Evolutionary conservation across 768 basidiomycete genomes (phyloP).

Genomic region (Hygrophorus russula): DNA sequence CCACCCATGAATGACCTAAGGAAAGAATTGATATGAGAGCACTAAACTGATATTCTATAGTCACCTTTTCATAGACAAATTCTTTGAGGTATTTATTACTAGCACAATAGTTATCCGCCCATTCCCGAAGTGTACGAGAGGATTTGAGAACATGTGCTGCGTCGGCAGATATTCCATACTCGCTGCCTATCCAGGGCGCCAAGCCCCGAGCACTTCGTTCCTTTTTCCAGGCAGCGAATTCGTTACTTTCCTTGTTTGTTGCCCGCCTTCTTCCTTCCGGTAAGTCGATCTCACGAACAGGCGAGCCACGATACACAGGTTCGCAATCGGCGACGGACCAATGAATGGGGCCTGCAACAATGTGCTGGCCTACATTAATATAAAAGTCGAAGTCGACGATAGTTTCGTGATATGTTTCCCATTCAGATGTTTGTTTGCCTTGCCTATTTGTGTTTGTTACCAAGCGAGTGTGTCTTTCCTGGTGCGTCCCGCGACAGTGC

Average conservation of each 20-base stretch:
- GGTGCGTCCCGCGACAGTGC: conserved; percentile 43
- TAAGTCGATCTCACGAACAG: conserved; percentile 45
- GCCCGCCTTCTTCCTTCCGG: conserved; percentile 27
- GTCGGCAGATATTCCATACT: conserved; percentile 11
- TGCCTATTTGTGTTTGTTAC: conserved; percentile 26
- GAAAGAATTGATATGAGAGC: background rate
- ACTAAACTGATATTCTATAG: conserved; percentile 4
- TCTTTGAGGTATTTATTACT: conserved; percentile 66
- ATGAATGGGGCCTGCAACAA: conserved; percentile 29
- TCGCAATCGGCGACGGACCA: conserved; percentile 56
- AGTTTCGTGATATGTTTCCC: conserved; percentile 45
- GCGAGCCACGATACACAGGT: conserved; percentile 54
- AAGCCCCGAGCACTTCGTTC: conserved; percentile 38
- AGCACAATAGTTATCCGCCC: conserved; percentile 77
- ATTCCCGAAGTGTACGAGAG: conserved; percentile 54
- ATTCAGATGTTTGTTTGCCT: conserved; percentile 22
- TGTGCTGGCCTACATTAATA: conserved; percentile 38
- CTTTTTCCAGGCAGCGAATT: conserved; percentile 29
- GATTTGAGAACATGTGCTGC: conserved; percentile 28
- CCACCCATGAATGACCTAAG: conserved; percentile 37
- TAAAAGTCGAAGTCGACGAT: conserved; percentile 62
- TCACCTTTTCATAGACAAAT: conserved; percentile 62
- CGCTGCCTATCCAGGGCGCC: conserved; percentile 29
- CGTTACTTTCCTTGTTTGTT: conserved; percentile 29
- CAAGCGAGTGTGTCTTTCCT: conserved; percentile 37